Evolutionary conservation across 2,329 filamentous ascomycete genomes (phyloP).

Genomic region (Madurella fahalii): DNA sequence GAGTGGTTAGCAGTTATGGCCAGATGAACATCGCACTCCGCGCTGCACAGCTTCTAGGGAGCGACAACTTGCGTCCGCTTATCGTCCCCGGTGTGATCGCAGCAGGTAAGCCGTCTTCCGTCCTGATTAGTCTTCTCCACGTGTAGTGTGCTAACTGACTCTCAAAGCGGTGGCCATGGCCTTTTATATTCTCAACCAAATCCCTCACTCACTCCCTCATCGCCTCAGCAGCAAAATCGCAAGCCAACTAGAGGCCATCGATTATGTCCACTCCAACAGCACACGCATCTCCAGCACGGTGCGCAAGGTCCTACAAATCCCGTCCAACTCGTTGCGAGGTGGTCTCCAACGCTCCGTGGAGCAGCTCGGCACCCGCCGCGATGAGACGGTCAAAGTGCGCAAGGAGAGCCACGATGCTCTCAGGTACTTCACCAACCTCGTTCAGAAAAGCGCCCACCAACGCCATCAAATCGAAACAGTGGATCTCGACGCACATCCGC

Average conservation of each 20-base stretch:
- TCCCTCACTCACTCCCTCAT: constrained; percentile 82
- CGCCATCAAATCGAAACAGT: constrained; percentile 47
- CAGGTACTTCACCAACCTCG: constrained; percentile 87
- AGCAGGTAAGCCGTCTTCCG: constrained; percentile 59
- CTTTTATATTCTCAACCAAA: constrained; percentile 78
- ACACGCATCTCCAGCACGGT: constrained; percentile 79
- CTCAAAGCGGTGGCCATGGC: constrained; percentile 64
- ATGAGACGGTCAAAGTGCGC: constrained; percentile 78
- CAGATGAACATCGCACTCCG: constrained; percentile 88
- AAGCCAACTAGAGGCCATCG: constrained; percentile 71
- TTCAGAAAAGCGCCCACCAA: constrained; percentile 58
- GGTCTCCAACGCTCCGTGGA: constrained; percentile 82
- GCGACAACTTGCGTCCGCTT: constrained; percentile 74
- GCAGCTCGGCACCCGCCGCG: constrained; percentile 70
- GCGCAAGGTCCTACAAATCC: constrained; percentile 81
- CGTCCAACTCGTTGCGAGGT: constrained; percentile 79
- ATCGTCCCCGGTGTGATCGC: constrained; percentile 75
- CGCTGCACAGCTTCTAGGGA: constrained; percentile 74
- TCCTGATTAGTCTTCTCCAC: constrained; percentile 9
- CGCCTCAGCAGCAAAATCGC: constrained; percentile 83
- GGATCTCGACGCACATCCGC: constrained; percentile 52
- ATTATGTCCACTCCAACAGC: constrained; percentile 90
- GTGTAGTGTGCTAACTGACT: constrained; percentile 32
- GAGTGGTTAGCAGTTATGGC: constrained; percentile 75
- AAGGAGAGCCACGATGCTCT: constrained; percentile 79